Base-by-base conservation (phyloP, 768 basidiomycete species). In the Mycena filopes region DNA sequence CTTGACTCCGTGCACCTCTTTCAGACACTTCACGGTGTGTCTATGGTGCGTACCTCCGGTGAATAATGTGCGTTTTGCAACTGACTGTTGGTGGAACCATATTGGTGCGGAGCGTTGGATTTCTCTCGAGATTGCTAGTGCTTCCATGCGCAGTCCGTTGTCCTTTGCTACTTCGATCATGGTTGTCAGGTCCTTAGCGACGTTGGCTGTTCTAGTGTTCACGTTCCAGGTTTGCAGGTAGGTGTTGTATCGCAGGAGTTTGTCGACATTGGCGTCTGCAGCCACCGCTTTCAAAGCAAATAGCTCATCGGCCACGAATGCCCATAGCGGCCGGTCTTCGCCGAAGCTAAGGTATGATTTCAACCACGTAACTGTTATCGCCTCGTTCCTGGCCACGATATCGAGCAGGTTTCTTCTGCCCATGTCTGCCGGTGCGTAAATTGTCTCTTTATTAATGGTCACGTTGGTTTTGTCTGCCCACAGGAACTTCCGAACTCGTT, bases 351-450 rank as follows among this genome's bases (percentile, higher is more conserved):
- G 33, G 33, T 33, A 33, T 6, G 33, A 33, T 33, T 33, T 33
- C 7, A 33, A 12, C 33, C 33, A 33, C 33, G 33, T 33, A 33
- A 33, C 33, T 7, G 33, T 33, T 12, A 33, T 33, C 12, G 33
- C 70, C 40, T 71, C 61, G 28, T 71, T 73, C 29, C 61, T 53
- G 20, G 43, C 26, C 1, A 58, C 56, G 1, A 58, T 58, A 29
- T 58, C 56, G 10, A 58, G 43, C 1, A 58, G 56, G 31, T 55
- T 36, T 0, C 61, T 38, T 0, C 73, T 61, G 0, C 72, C 70
- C 28, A 36, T 7, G 1, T 41, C 67, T 33, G 1, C 46, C 0
- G 70, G 66, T 4, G 26, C 7, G 20, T 56, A 45, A 0, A 71
- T 26, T 0, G 31, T 45, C 5, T 43, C 67, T 1, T 28, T 16